Evolutionary conservation across 2,329 filamentous ascomycete species (phyloP).

Genomic region (Sclerotinia minor): DNA sequence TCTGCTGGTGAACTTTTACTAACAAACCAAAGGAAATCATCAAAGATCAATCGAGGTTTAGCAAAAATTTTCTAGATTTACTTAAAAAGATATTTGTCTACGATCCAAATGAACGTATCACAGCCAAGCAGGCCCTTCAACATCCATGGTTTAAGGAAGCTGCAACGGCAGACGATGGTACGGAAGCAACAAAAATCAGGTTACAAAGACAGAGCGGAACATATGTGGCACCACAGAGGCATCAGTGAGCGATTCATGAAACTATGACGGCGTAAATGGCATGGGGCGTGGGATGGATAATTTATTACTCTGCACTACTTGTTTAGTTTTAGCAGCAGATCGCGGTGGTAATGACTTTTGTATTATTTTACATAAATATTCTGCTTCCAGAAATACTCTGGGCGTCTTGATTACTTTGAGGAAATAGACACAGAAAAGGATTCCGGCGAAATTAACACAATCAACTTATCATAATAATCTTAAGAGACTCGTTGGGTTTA

Average conservation of each 20-base stretch:
- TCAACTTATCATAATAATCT: conserved; percentile 12
- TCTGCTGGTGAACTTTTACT: conserved; percentile 3
- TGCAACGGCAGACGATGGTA: conserved; percentile 64
- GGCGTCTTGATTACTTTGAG: conserved; percentile 21
- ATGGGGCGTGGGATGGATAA: conserved; percentile 31
- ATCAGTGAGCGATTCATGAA: conserved; percentile 37
- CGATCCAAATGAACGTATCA: conserved; percentile 64
- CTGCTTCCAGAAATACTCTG: conserved; percentile 22
- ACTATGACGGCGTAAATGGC: conserved; percentile 39
- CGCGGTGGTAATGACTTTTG: conserved; percentile 28
- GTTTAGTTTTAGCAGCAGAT: conserved; percentile 27
- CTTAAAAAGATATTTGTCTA: conserved; percentile 68
- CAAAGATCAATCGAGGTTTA: conserved; percentile 58
- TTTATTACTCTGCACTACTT: conserved; percentile 29
- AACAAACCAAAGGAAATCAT: conserved; percentile 60
- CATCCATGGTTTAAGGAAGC: conserved; percentile 69
- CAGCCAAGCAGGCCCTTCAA: conserved; percentile 64
- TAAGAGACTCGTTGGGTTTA: conserved; percentile 1
- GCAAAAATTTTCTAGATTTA: conserved; percentile 63
- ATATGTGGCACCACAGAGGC: conserved; percentile 30
- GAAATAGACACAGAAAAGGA: conserved; percentile 22
- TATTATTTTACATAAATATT: conserved; percentile 25
- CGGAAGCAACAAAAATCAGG: conserved; percentile 65
- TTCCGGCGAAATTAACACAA: not conserved
- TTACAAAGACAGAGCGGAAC: conserved; percentile 36